Conservation (phyloP, 768 basidiomycete species). For the Podaxis pistillaris region DNA sequence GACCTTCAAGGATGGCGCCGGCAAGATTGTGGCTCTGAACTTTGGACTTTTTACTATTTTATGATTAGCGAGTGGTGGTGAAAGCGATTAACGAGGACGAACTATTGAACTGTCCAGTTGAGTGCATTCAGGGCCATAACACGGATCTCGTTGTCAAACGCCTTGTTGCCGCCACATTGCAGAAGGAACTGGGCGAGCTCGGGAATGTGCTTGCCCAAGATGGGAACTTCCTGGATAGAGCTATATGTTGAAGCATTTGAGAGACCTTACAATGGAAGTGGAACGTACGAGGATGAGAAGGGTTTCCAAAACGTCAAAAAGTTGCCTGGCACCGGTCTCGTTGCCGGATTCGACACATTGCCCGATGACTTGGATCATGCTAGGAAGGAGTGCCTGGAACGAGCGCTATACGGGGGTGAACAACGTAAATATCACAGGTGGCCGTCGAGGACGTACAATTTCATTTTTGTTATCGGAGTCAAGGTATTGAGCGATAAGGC, state of each 20-base stretch:
- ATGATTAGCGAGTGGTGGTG: background rate
- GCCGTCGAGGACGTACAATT: conserved; percentile 53
- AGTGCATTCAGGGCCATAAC: conserved; percentile 90
- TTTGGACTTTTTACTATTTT: conserved; percentile 88
- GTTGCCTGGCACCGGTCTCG: conserved; percentile 78
- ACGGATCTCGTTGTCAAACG: conserved; percentile 76
- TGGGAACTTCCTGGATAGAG: conserved; percentile 77
- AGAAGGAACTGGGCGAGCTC: conserved; percentile 89
- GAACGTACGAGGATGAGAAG: conserved; percentile 81
- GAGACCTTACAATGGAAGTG: background rate
- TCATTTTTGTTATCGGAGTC: conserved; percentile 84
- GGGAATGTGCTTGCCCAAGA: conserved; percentile 85
- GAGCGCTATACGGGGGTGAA: conserved; percentile 52
- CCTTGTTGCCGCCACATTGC: conserved; percentile 73
- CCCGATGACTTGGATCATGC: conserved; percentile 86
- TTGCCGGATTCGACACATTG: conserved; percentile 78
- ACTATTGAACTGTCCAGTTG: conserved; percentile 98
- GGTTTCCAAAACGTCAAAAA: conserved; percentile 96
- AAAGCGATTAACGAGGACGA: conserved; percentile 24
- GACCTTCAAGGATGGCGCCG: conserved; percentile 79
- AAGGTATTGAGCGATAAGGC: conserved; percentile 91
- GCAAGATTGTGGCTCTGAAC: conserved; percentile 86
- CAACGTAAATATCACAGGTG: background rate
- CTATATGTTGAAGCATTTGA: conserved; percentile 14
- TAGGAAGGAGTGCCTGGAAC: conserved; percentile 84